Base-by-base conservation (phyloP, 2,329 filamentous ascomycete species). In the Colletotrichum shisoi region DNA sequence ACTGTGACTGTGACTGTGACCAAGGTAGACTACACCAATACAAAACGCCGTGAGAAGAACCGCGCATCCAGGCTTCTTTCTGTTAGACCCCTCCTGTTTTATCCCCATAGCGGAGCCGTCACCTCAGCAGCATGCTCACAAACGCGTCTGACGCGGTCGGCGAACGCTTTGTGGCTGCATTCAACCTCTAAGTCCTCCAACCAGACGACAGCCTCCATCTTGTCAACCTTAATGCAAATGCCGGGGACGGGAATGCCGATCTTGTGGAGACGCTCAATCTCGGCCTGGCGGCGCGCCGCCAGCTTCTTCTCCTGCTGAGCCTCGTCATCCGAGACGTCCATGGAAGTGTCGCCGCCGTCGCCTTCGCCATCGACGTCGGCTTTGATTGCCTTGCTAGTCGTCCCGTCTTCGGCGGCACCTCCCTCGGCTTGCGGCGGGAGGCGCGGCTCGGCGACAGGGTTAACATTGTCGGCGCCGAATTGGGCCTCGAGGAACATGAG, bases 401-500 rank as follows among this genome's bases (percentile, higher is more conserved):
- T 76, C 57, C 21, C 48, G 49, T 49, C 51, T 27, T 54, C 27
- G 27, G 13, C n/a, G 24, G 15, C 42, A 9, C 9, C 37, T 21
- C 39, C 34, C 24, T 67, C 57, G 19, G 39, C 40, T 37, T 80
- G 72, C 7, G 79, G 70, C 0, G 82, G 81, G 2, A 88, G 76
- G 76, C 88, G 85, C 67, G 93, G 81, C 74, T 79, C 81, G 45
- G 89, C 85, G 71, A 98, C 91, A 4, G 94, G 93, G 0, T 86
- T 83, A 63, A 98, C 89, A 67, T 92, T 90, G 70, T 95, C 90
- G 39, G 87, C 84, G 69, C 95, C 95, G 75, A 99, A 99, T 77
- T 99, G 95, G 3, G 94, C 92, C 82, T 99, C 95, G 15, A 99
- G 89, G 82, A 99, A 97, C 88, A 97, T 92, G 79, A 96, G 91